Base-by-base conservation (phyloP, 2,329 filamentous ascomycete genomes). In the Pseudocercospora macadamiae region DNA sequence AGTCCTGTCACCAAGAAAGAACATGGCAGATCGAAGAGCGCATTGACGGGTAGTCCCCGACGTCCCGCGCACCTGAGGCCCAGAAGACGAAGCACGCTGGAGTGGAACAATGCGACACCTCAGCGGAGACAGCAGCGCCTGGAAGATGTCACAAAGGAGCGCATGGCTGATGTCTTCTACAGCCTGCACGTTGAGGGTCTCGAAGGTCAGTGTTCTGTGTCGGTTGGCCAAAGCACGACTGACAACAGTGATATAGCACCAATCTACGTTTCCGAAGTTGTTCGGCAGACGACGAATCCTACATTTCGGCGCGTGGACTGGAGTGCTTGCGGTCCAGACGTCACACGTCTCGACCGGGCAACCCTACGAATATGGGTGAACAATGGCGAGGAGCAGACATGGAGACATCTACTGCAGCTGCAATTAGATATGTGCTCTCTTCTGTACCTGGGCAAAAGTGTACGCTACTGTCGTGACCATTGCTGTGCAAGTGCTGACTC, bases 151-250 rank as follows among this genome's bases (percentile, higher is more conserved):
- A 85, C 89, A 25, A 85, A 87, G 53, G 84, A 82, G 66, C 83
- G 86, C 52, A 87, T 95, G 75, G 91, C 88, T n/a, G 89, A 97
- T 75, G 87, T 88, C 14, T 97, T 96, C 81, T 95, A 96, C 74
- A 90, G 91, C 2, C 72, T 97, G 52, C 93, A 97, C 73, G 84
- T 87, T 45, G 78, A 84, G 1, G 83, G 77, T 3, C 76, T 86
- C 52, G 70, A 75, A 66, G 75, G 74, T 74, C 57, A 64, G 71
- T 63, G 52, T 19, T 42, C 18, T 21, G 23, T 12, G 16, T 30
- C n/a, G 12, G 8, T 2, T 19, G 19, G 19, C 49, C 30, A 26
- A 32, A 28, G 30, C 48, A 21, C 54, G 44, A 56, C 65, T 68
- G 61, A 69, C 44, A 14, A 36, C 62, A 18, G 19, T 14, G 44